Conservation (phyloP, 345 rosid genomes). For the Corchorus capsularis region DNA sequence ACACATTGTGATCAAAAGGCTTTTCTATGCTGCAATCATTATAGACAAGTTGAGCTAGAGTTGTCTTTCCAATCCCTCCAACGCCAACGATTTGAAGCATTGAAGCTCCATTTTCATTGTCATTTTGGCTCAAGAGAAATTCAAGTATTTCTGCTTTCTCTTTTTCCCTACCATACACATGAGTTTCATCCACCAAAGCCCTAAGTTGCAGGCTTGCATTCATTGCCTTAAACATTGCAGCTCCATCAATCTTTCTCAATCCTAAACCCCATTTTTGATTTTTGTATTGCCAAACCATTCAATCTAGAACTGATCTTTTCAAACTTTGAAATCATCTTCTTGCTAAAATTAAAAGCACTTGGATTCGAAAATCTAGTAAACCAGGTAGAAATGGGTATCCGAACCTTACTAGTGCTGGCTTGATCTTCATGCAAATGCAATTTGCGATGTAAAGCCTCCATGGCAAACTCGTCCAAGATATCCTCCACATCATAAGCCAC, state of each 20-base stretch:
- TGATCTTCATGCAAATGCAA: not conserved
- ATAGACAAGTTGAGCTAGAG: conserved; percentile 21
- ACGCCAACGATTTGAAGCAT: conserved; percentile 33
- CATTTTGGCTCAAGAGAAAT: conserved; percentile 6
- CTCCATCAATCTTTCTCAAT: not conserved
- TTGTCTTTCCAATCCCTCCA: conserved; percentile 27
- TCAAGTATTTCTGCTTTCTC: conserved; percentile 24
- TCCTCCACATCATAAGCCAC: conserved; percentile 31
- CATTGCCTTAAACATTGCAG: not conserved
- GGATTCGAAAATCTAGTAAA: not conserved
- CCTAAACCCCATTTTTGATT: not conserved
- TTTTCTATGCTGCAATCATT: not conserved
- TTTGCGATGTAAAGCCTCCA: conserved; percentile 11
- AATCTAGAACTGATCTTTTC: conserved; percentile 6
- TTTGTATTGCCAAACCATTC: not conserved
- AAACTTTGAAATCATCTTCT: not conserved
- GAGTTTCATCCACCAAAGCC: not conserved
- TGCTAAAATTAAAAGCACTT: conserved; percentile 6
- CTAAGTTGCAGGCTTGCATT: not conserved
- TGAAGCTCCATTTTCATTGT: not conserved
- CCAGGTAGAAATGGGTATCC: not conserved
- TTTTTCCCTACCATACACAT: conserved; percentile 34
- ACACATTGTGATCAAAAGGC: conserved; percentile 24
- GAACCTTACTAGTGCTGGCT: not conserved
- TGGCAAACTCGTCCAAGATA: conserved; percentile 27